Base-by-base conservation (phyloP, 106 monocot species). In the Dendrobium officinale region DNA sequence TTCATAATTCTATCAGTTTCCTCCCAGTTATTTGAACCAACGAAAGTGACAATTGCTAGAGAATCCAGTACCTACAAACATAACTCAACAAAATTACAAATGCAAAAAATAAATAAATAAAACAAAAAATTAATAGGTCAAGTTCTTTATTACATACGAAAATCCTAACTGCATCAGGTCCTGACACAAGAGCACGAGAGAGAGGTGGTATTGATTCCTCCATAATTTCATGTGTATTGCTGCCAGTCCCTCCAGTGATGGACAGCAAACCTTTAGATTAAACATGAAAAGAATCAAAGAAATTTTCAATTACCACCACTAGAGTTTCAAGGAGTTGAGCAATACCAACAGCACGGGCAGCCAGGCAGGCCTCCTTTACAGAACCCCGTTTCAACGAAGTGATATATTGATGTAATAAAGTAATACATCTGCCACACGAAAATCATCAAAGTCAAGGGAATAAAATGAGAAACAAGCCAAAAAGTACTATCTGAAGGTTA, bases 1-100 rank as follows among this genome's bases (percentile, higher is more conserved):
- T 90, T 91, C 89, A 99, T 91, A n/a, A 89, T 84, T 80, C 80
- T 81, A 43, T 95, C 95, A 77, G 87, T 99, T 81, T 95, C 95
- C 29, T 89, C 91, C 79, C 82, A 82, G 77, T 87, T 89, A 87
- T 83, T 86, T 56, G 91, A 90, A 55, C 95, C 99, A 86, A 99
- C 79, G 84, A 95, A 99, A 73, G 93, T 87, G 19, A 87, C 81
- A 27, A 93, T 16, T 48, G 99, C 95, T 58, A 99, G 81, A 76
- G 92, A 95, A 58, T 95, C 95, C 10, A 95, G 42, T 31, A 86
- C 86, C 99, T 99, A 68, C 61, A 90, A 43, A 70, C 20, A 33
- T 48, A 33, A 79, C 80, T 37, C 55, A 75, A 78, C 43, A 42
- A 73, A 5, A 67, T 59, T 18, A 79, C 16, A 80, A 16, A 47